phyloP scores from a whole-genome alignment of 306 rosid species.

The Acacia confusa region DNA sequence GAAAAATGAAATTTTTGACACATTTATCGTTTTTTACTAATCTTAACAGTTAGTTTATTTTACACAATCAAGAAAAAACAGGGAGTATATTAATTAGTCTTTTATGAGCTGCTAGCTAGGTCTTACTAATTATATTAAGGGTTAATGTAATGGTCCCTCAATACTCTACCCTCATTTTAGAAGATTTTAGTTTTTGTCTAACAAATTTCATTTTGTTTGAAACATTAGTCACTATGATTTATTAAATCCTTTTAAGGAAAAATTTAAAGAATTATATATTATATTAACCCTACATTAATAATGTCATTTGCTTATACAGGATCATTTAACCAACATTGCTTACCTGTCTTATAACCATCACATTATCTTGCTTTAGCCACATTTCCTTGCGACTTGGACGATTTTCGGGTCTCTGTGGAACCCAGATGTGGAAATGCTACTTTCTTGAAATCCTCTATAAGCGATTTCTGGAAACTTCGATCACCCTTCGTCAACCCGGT shows the following conservation, averaged over 20 bases:
- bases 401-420: not conserved
- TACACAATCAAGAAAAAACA: too few species aligned
- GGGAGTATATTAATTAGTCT: too few species aligned
- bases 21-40: too few species aligned
- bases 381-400: not conserved
- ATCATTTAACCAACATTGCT: not conserved
- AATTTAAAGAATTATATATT: too few species aligned
- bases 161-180: too few species aligned
- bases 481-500: constrained; percentile 62
- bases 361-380: not conserved
- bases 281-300: not conserved
- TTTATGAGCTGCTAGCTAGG: too few species aligned
- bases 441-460: constrained; percentile 51
- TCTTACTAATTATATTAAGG: not conserved
- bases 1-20: too few species aligned
- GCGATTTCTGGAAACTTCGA: constrained; percentile 50
- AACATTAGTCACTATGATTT: too few species aligned
- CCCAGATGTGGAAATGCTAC: constrained; percentile 51
- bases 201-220: too few species aligned
- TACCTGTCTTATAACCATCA: not conserved
- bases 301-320: not conserved
- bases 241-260: too few species aligned
- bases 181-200: rapidly evolving
- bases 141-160: too few species aligned
- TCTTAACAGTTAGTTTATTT: too few species aligned